A percentile compares a stretch with the other conserved stretches of the same genome.
These are phyloP conservation scores for Berberis thunbergii DNA, from an alignment of 164 flowering plant genomes.

Conservation along the genomic window DNA sequence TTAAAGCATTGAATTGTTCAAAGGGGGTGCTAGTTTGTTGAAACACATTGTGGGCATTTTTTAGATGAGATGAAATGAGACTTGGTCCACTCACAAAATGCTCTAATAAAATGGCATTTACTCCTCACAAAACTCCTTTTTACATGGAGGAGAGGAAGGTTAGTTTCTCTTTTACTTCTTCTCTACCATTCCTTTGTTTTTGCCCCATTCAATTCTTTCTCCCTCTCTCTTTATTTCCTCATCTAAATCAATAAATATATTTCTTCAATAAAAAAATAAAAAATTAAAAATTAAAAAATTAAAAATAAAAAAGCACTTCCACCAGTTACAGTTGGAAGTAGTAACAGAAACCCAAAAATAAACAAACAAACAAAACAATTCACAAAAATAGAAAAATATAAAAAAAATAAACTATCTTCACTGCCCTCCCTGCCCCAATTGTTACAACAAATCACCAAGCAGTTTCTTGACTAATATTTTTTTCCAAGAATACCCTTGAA, in stretches of 20 bases:
- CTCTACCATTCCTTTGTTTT: constrained; percentile 15
- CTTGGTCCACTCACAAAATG: constrained; percentile 7
- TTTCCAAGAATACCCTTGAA: neutral
- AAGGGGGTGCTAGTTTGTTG: too few species aligned
- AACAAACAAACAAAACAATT: too few species aligned
- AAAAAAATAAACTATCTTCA: constrained; percentile 8
- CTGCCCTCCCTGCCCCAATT: constrained; percentile 1
- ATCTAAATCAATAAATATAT: too few species aligned
- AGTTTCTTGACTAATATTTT: constrained; percentile 13
- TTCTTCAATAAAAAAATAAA: neutral
- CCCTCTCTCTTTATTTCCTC: too few species aligned
- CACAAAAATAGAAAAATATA: neutral
- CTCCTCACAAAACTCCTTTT: constrained; percentile 17
- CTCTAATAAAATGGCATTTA: constrained; percentile 19
- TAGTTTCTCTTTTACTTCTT: constrained; percentile 17
- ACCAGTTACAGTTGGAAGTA: constrained; percentile 10
- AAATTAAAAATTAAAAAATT: neutral
- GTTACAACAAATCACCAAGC: constrained; percentile 26
- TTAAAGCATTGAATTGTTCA: too few species aligned
- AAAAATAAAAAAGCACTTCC: neutral
- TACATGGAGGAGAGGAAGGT: constrained; percentile 10
- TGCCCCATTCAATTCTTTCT: neutral
- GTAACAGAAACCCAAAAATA: constrained; percentile 5
- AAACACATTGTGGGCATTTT: too few species aligned
- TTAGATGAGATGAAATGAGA: neutral